Evolutionary conservation across 805 yeast genomes (phyloP), one percentile per base, ranked within the genome.

Genomic region (Ogataea siamensis): DNA sequence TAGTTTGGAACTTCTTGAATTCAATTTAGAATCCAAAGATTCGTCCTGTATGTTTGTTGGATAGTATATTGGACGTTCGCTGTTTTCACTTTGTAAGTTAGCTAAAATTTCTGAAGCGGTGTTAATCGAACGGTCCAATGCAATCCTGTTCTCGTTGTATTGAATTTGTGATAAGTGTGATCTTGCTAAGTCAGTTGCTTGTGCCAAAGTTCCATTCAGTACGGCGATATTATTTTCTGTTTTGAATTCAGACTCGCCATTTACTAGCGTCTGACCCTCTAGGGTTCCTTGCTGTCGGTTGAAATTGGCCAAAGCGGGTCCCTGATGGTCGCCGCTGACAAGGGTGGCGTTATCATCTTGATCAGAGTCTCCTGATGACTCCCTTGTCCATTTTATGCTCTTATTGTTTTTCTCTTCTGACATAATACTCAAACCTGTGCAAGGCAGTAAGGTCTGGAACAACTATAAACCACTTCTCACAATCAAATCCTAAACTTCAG

Each of bases 111-210:
- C 73, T 10, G 71, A 63, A 1, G 81, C 73, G 20, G 73, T 67
- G 43, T 70, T 64, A 40, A 84, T 80, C 1, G 81, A 70, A 35
- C 84, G 66, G 42, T 78, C 82, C 39, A 89, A 65, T 1, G 82
- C 71, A 0, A 77, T 65, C 39, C 83, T 73, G 63, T 81, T 80
- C 50, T 81, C 80, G 55, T 87, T 87, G 58, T 84, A 91, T 44
- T 77, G 83, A 40, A 83, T 63, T 55, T 89, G 96, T 42, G 80
- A 77, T 21, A 83, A 57, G 36, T 87, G 82, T 1, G 82, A 67
- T 31, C 43, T 37, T 1, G 44, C 53, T 7, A 52, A 40, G 16
- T 52, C 49, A 2, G 70, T 66, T 14, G 20, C 29, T 11, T 18
- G 35, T 17, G 34, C 18, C 15, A 43, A 70, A 52, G 18, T 21